Percentiles rank a stretch among this genome's conserved stretches.
phyloP scores from a whole-genome alignment of 1,284 basidiomycete species.

The Cerioporus squamosus region DNA sequence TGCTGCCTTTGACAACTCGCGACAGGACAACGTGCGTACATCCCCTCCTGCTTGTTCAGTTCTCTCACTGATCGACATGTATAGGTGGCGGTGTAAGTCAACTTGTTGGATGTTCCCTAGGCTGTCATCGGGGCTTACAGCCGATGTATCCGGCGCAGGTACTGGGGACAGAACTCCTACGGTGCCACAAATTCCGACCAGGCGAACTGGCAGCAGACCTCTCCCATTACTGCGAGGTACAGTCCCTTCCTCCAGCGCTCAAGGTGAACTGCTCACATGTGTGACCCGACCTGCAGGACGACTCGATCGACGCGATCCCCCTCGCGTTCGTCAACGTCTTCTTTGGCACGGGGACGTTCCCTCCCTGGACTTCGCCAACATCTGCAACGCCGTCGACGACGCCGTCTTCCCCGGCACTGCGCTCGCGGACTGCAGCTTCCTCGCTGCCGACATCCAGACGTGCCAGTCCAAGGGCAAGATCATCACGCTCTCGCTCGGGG shows the following conservation, averaged over 20 bases:
- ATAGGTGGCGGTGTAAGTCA: no score
- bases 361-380: constrained; percentile 65
- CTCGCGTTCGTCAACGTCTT: constrained; percentile 64
- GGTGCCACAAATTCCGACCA: constrained; percentile 31
- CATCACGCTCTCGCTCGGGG: constrained; percentile 66
- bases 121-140: no score
- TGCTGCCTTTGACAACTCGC: no score
- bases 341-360: constrained; percentile 57
- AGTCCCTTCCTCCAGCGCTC: not conserved
- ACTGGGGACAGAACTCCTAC: constrained; percentile 60
- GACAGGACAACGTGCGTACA: no score
- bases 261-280: no score
- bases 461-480: constrained; percentile 69
- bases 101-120: no score
- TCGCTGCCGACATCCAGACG: constrained; percentile 57
- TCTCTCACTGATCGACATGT: no score
- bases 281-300: no score
- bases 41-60: no score
- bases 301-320: constrained; percentile 62
- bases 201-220: constrained; percentile 54
- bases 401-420: constrained; percentile 58
- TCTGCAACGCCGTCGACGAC: constrained; percentile 58
- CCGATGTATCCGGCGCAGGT: no score
- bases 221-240: constrained; percentile 53
- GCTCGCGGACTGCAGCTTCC: constrained; percentile 55